Base-by-base conservation (phyloP, 768 basidiomycete genomes). In the Collybiopsis confluens region DNA sequence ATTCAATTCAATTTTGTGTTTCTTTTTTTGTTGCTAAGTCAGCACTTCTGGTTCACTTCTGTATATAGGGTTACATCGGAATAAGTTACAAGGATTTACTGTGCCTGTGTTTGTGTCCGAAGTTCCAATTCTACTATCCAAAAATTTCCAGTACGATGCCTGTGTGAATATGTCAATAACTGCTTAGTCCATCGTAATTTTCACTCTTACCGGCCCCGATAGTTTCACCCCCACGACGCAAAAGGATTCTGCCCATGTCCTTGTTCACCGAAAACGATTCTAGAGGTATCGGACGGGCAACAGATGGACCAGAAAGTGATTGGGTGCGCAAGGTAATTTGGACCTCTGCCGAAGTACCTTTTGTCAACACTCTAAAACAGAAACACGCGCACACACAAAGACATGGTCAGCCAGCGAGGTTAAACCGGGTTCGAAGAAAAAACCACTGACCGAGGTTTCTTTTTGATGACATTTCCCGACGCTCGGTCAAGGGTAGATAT, bases 181-280 rank as follows among this genome's bases (percentile, higher is more conserved):
- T 6, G 21, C 28, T 35, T 20, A 11, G 18, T 4, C 15, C 3
- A 35, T 18, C 30, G 9, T n/a, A 33, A 33, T 3, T 40, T 42
- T 2, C 35, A n/a, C 23, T 46, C 75, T 48, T 59, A 86, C 94
- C 95, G 42, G 95, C 95, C 36, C 86, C 92, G 56, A 99, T 89
- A 0, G 97, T 98, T 72, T 98, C 95, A 0, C 97, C 97, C 27
- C 83, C 85, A 51, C 96, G 74, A 41, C 97, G 75, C 54, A 99
- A 74, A 58, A 99, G 65, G 47, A 99, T 80, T 44, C 97, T 73
- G 0, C 97, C 97, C 97, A 98, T 97, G 52, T 95, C 91, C 69
- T 98, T 99, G 71, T 95, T 98, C 6, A 72, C 71, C 1, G 83
- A 69, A 60, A 97, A 96, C 1, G 90, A 79, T 65, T 98, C 97